These are phyloP conservation scores for Conringia planisiliqua DNA, from an alignment of 345 rosid species.

Conservation along the genomic window DNA sequence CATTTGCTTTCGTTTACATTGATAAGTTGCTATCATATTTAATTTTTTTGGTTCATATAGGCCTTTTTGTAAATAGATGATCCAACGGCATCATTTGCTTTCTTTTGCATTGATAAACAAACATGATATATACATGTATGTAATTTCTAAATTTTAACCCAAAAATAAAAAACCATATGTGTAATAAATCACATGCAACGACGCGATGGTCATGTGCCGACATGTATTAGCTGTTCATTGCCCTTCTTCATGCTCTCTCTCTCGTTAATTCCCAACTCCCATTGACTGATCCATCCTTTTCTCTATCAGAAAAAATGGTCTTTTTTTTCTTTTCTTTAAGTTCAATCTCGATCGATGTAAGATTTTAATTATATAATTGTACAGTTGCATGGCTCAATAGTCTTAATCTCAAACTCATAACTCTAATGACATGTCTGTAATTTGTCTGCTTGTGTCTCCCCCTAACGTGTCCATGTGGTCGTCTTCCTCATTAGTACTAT, in stretches of 20 bases:
- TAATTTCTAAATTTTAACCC: not conserved
- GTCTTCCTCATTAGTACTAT: constrained; percentile 16
- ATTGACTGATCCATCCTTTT: constrained; percentile 21
- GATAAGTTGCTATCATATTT: not conserved
- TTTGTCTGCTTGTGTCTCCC: constrained; percentile 35
- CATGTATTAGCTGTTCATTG: constrained; percentile 30
- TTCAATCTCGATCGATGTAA: constrained; percentile 14
- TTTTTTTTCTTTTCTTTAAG: not conserved
- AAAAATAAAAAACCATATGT: not conserved
- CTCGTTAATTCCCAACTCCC: constrained; percentile 15
- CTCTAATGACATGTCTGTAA: constrained; percentile 31
- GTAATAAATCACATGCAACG: constrained; percentile 30
- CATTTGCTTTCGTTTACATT: not conserved
- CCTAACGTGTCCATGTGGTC: constrained; percentile 37
- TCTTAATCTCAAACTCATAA: not conserved
- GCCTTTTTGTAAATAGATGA: too few species aligned
- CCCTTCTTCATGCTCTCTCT: constrained; percentile 20
- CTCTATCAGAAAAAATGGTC: not conserved
- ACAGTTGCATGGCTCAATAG: constrained; percentile 19
- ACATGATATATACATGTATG: not conserved
- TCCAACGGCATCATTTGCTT: not conserved
- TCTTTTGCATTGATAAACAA: not conserved
- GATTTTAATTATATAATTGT: not conserved
- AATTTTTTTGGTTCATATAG: not conserved
- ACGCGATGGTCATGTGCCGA: constrained; percentile 32